These are phyloP conservation scores for Calonectria hongkongensis DNA, from an alignment of 2,329 filamentous ascomycete genomes.

Conservation along the genomic window DNA sequence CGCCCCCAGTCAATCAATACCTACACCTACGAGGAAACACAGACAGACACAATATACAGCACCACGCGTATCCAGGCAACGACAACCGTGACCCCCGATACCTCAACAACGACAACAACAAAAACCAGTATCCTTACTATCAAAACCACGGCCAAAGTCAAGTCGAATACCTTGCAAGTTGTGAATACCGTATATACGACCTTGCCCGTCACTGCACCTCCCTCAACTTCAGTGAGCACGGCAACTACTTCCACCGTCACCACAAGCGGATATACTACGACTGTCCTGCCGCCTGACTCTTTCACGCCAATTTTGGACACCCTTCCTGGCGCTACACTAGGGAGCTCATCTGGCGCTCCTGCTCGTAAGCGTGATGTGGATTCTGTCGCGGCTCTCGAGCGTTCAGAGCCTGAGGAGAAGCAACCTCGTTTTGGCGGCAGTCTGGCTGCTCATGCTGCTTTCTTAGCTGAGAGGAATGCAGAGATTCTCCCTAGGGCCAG, in stretches of 20 bases:
- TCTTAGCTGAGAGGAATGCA: not conserved
- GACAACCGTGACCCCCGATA: not conserved
- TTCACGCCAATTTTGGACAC: conserved; percentile 7
- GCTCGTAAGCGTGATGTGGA: not conserved
- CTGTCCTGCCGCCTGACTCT: not conserved
- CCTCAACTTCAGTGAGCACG: conserved; percentile 2
- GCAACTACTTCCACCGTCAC: not conserved
- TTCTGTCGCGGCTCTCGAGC: not conserved
- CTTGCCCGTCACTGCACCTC: not conserved
- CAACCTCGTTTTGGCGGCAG: not conserved
- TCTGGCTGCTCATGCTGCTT: not conserved
- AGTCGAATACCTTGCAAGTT: not conserved
- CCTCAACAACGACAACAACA: not conserved
- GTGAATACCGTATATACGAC: not conserved
- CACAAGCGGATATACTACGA: not conserved
- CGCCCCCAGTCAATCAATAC: not conserved
- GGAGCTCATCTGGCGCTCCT: not conserved
- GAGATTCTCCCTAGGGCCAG: not conserved
- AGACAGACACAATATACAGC: conserved; percentile 7
- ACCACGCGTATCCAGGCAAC: not conserved
- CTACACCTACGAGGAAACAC: not conserved
- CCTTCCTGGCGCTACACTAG: not conserved
- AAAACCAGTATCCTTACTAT: not conserved
- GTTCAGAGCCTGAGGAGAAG: not conserved
- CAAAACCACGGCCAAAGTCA: not conserved